These are phyloP conservation scores for Sphaerobolus stellatus DNA, from an alignment of 1,284 basidiomycete genomes.

Conservation along the genomic window DNA sequence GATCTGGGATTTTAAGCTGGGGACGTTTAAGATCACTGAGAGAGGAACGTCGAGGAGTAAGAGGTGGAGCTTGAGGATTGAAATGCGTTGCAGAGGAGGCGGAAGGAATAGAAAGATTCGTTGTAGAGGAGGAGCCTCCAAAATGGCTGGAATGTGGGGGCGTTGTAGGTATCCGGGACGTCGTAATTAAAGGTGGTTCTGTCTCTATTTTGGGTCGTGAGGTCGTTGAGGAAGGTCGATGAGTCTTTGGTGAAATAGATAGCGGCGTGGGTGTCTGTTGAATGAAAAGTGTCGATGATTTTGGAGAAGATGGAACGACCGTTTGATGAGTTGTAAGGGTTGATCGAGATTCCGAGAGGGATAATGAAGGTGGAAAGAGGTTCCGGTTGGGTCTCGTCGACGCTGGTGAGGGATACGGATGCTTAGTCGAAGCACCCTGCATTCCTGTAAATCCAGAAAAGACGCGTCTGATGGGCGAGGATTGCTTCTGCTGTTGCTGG, in stretches of 20 bases:
- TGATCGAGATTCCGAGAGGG: too few relatives aligned
- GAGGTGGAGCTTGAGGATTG: not conserved
- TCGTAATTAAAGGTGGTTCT: not conserved
- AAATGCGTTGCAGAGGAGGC: not conserved
- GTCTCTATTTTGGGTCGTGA: not conserved
- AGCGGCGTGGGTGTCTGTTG: too few relatives aligned
- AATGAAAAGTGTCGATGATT: too few relatives aligned
- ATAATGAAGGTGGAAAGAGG: not conserved
- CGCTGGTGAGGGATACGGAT: not conserved
- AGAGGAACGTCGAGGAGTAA: conserved; percentile 34
- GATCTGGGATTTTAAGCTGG: conserved; percentile 70
- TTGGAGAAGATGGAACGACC: not conserved
- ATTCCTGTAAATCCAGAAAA: not conserved
- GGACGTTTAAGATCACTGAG: conserved; percentile 54
- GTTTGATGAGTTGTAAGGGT: not conserved
- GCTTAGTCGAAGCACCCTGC: not conserved
- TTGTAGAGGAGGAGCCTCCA: not conserved
- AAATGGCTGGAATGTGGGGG: not conserved
- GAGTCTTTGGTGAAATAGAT: too few relatives aligned
- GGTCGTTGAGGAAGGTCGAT: too few relatives aligned
- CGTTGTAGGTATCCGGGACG: not conserved
- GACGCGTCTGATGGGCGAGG: not conserved
- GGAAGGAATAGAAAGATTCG: not conserved
- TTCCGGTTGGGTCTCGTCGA: not conserved
- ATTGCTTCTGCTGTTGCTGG: not conserved